A percentile compares a stretch with the other conserved stretches of the same genome.
phyloP scores from a whole-genome alignment of 768 basidiomycete genomes.

The Mycena albidolilacea region DNA sequence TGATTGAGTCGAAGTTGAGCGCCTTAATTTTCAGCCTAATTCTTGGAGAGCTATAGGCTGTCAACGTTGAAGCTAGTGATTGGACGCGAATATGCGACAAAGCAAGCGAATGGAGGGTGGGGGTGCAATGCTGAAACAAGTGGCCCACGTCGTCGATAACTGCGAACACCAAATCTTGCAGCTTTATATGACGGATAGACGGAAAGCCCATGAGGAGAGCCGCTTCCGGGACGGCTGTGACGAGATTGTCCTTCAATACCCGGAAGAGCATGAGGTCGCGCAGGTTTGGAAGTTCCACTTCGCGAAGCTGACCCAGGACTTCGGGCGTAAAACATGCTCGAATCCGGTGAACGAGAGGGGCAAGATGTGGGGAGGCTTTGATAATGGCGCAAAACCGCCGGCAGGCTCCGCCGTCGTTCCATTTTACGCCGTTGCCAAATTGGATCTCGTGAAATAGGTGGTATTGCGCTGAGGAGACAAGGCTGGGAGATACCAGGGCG shows the following conservation, averaged over 20 bases:
- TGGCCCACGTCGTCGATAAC: not conserved
- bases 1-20: not conserved
- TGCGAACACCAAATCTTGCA: not conserved
- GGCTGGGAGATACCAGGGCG: not conserved
- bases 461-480: not conserved
- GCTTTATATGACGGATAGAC: not conserved
- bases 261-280: not conserved
- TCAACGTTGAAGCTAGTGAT: not conserved
- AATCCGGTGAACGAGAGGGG: not conserved
- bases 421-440: not conserved
- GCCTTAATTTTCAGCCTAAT: not conserved
- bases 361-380: not conserved
- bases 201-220: not conserved
- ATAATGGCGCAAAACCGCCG: not conserved
- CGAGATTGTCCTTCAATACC: not conserved
- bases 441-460: not conserved
- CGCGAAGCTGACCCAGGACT: not conserved
- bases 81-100: not conserved
- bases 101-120: not conserved
- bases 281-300: not conserved
- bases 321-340: not conserved
- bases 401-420: not conserved
- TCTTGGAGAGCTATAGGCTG: not conserved
- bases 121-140: not conserved
- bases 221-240: not conserved